Percentiles rank a stretch among this genome's conserved stretches.
These are phyloP conservation scores for Lachnum nothofagi DNA, from an alignment of 2,329 filamentous ascomycete species.

Conservation along the genomic window DNA sequence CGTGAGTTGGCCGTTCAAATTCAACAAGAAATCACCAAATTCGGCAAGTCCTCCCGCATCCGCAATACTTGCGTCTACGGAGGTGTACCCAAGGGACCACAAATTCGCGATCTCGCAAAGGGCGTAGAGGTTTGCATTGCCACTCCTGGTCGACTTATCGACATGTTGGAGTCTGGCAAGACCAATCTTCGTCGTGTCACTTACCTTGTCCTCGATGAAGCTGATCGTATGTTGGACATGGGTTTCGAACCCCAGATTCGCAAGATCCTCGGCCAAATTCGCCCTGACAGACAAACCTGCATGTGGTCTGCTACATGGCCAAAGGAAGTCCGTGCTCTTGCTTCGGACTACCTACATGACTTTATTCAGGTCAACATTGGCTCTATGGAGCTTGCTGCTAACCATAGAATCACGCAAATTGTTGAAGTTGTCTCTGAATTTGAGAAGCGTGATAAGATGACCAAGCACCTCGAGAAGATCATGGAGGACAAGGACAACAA, in stretches of 20 bases:
- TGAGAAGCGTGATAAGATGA: slow-evolving; percentile 96
- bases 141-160: slow-evolving; percentile 93
- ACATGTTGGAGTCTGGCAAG: slow-evolving; percentile 96
- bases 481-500: slow-evolving; percentile 98
- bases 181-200: slow-evolving; percentile 97
- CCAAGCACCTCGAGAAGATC: slow-evolving; percentile 94
- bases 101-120: slow-evolving; percentile 89
- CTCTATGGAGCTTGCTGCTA: slow-evolving; percentile 91
- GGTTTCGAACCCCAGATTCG: slow-evolving; percentile 99
- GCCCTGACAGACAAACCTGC: slow-evolving; percentile 95
- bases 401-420: slow-evolving; percentile 95
- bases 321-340: slow-evolving; percentile 92
- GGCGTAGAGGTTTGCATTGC: slow-evolving; percentile 99
- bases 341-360: slow-evolving; percentile 83
- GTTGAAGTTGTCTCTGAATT: slow-evolving; percentile 94
- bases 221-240: slow-evolving; percentile 99
- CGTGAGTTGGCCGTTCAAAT: slow-evolving; percentile 98
- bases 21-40: slow-evolving; percentile 97
- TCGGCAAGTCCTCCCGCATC: slow-evolving; percentile 94
- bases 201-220: slow-evolving; percentile 96
- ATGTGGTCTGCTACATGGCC: slow-evolving; percentile 99
- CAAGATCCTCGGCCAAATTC: slow-evolving; percentile 97
- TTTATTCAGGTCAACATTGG: slow-evolving; percentile 99
- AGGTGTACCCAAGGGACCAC: slow-evolving; percentile 94
- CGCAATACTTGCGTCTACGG: slow-evolving; percentile 99